Percentiles rank a stretch among this genome's conserved stretches.
phyloP scores from a whole-genome alignment of 371 early-diverging fungal genomes.

The Apophysomyces variabilis region DNA sequence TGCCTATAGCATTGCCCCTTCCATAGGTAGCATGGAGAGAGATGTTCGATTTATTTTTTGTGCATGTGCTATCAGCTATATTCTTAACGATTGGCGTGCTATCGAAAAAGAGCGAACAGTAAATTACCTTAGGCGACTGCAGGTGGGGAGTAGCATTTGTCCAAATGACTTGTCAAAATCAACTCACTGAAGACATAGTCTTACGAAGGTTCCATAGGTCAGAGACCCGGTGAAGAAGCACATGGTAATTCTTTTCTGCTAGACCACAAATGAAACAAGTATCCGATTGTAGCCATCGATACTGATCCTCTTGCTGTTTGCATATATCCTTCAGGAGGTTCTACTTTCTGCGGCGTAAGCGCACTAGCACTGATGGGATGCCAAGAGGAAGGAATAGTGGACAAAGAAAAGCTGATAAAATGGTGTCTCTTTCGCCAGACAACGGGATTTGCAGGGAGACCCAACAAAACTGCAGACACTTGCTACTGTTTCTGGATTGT shows the following conservation, averaged over 20 bases:
- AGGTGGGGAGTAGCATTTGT: slow-evolving; percentile 41
- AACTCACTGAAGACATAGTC: slow-evolving; percentile 34
- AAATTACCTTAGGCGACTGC: slow-evolving; percentile 68
- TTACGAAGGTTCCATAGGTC: slow-evolving; percentile 86
- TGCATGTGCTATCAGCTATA: slow-evolving; percentile 82
- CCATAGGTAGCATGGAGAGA: slow-evolving; percentile 66
- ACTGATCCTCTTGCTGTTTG: no score
- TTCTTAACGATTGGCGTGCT: slow-evolving; percentile 90
- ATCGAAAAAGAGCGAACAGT: slow-evolving; percentile 68
- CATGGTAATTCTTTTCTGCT: slow-evolving; percentile 71
- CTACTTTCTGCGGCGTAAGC: slow-evolving; percentile 90
- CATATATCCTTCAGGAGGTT: slow-evolving; percentile 64
- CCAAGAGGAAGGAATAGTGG: slow-evolving; percentile 61
- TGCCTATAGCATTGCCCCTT: slow-evolving; percentile 66
- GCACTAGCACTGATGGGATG: slow-evolving; percentile 76
- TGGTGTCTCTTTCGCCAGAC: slow-evolving; percentile 86
- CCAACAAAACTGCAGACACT: slow-evolving; percentile 91
- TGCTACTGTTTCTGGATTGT: slow-evolving; percentile 99
- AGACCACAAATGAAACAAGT: no score
- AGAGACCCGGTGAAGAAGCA: slow-evolving; percentile 80
- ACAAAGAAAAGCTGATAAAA: slow-evolving; percentile 61
- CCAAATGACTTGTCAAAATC: not conserved
- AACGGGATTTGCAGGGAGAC: slow-evolving; percentile 92
- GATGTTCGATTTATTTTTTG: slow-evolving; percentile 94
- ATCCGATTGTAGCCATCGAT: slow-evolving; percentile 70